These are phyloP conservation scores for Dipteronia sinensis DNA, from an alignment of 345 rosid genomes.

Conservation along the genomic window DNA sequence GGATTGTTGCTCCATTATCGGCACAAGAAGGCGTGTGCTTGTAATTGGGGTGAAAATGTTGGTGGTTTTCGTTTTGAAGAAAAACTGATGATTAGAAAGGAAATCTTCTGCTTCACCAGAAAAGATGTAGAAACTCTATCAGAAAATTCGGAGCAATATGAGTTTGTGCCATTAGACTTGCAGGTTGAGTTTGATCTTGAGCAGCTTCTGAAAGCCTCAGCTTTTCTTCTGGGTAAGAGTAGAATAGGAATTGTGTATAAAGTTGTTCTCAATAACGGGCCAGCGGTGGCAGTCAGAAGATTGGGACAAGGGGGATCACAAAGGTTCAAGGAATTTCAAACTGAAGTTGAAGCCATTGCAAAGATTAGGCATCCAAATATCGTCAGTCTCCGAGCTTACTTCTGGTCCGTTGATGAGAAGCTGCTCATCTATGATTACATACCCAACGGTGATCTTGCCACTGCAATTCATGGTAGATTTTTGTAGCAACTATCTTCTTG, in stretches of 20 bases:
- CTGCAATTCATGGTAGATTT: constrained; percentile 74
- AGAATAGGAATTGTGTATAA: constrained; percentile 81
- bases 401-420: constrained; percentile 91
- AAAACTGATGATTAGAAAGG: constrained; percentile 41
- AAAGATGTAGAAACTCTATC: constrained; percentile 43
- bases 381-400: constrained; percentile 81
- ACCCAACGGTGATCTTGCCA: constrained; percentile 70
- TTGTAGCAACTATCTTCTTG: neutral
- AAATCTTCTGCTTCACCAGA: constrained; percentile 60
- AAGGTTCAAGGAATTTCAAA: constrained; percentile 81
- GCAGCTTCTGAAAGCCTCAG: constrained; percentile 83
- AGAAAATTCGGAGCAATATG: constrained; percentile 57
- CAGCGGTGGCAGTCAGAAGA: constrained; percentile 73
- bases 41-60: constrained; percentile 26
- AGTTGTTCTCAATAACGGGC: constrained; percentile 77
- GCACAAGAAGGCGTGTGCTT: constrained; percentile 38
- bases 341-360: constrained; percentile 82
- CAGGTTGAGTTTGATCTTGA: constrained; percentile 72
- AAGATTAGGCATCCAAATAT: constrained; percentile 82
- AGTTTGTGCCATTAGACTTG: constrained; percentile 64
- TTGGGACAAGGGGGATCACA: constrained; percentile 72
- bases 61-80: constrained; percentile 39
- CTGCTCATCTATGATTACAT: constrained; percentile 79
- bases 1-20: constrained; percentile 47
- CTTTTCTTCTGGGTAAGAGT: constrained; percentile 90